Evolutionary conservation across 1,139 yeast species (phyloP), one percentile per base, ranked within the genome.

Genomic region (Suhomyces bribrorum): DNA sequence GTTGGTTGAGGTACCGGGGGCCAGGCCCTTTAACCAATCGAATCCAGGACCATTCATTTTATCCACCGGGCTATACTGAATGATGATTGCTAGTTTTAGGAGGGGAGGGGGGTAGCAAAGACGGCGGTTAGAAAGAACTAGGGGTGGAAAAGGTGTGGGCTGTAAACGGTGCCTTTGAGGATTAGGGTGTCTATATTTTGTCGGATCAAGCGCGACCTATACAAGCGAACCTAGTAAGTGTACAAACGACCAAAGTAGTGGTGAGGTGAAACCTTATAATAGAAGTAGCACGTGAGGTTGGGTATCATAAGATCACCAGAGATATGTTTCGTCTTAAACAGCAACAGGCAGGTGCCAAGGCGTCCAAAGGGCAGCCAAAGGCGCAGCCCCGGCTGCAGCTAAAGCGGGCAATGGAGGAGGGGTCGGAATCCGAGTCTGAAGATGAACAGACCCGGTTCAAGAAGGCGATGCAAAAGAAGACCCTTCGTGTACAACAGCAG

Each of bases 1-100:
- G 23, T 32, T 32, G 13, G 24, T 31, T 12, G 28, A 27, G 23
- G 23, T 34, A 4, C 12, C 24, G 40, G 29, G 31, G n/a, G n/a
- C n/a, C 37, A 39, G 43, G 31, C 31, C 34, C 14, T 67, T 62
- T 31, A 69, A 55, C 76, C 77, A 72, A 43, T 71, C 73, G 41
- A 68, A 69, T 17, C 68, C 69, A 15, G 65, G 51, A 14, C 57
- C 57, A 33, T 54, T 55, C 69, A 62, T 63, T 34, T 27, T 30
- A 14, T 8, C 6, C 23, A 20, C 23, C 3, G 23, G 23, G 8
- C 11, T 20, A n/a, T 3, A 27, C 11, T 20, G 23, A 20, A 8
- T 8, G 23, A 20, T 20, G 23, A 20, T 20, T 4, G 11, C 11
- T 4, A 20, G 11, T 20, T n/a, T n/a, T n/a, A n/a, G n/a, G n/a